phyloP scores from a whole-genome alignment of 352 stramenopile genomes.

The Globisporangium megalacanthum region DNA sequence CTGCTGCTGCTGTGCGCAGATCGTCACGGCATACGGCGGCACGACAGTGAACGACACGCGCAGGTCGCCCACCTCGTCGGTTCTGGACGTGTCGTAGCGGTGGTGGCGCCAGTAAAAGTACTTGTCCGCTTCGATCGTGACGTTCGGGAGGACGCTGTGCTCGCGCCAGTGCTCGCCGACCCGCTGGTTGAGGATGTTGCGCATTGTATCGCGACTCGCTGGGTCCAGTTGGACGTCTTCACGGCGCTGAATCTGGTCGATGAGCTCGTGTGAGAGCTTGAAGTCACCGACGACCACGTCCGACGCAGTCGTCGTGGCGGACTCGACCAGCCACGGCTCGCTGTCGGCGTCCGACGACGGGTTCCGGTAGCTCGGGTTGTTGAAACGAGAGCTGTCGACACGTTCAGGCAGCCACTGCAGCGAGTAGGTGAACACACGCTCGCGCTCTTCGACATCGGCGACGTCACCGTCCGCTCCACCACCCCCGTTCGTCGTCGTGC shows the following conservation, averaged over 20 bases:
- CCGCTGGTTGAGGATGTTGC: conserved; percentile 47
- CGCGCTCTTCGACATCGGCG: conserved; percentile 32
- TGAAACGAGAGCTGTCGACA: conserved; percentile 51
- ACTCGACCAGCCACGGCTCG: conserved; percentile 36
- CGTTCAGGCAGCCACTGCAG: conserved; percentile 45
- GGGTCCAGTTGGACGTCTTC: conserved; percentile 44
- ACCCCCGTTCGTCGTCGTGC: conserved; percentile 19
- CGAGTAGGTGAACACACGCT: conserved; percentile 72
- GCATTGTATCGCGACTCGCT: conserved; percentile 43
- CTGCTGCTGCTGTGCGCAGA: conserved; percentile 46
- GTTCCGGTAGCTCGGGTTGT: conserved; percentile 62
- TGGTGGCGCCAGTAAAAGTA: conserved; percentile 36
- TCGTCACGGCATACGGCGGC: conserved; percentile 59
- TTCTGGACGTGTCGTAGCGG: neutral
- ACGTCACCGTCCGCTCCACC: conserved; percentile 38
- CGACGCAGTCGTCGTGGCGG: conserved; percentile 20
- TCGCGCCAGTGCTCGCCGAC: conserved; percentile 32
- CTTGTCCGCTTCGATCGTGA: conserved; percentile 43
- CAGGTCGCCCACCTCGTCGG: conserved; percentile 43
- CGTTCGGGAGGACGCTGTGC: conserved; percentile 36
- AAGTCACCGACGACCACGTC: conserved; percentile 62
- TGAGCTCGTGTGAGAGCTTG: conserved; percentile 36
- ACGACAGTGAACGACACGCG: conserved; percentile 60
- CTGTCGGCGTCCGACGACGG: conserved; percentile 30
- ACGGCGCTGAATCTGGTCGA: conserved; percentile 64